Base-by-base conservation (phyloP, 306 rosid genomes). In the Dryas alaskensis region DNA sequence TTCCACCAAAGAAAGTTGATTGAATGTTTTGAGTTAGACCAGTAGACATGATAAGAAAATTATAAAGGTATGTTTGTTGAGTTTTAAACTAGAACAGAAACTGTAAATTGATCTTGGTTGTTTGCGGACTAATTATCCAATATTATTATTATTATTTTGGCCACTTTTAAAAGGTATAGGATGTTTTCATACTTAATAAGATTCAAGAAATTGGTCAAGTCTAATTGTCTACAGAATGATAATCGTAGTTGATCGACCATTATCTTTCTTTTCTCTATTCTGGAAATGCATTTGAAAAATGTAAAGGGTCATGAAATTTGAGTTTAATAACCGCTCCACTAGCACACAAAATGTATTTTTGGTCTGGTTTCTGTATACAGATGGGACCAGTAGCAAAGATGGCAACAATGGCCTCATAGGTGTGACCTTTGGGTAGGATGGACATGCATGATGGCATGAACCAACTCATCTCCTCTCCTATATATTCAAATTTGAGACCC, bases 401-500 rank as follows among this genome's bases (percentile, higher is more conserved):
- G 49, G 69, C 25, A 72, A 17, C 1, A 67, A 67, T 53, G 72
- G 88, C 86, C 76, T 72, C 64, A 59, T 2, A 27, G 69, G 82
- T 79, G 87, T 85, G 88, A 89, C 31, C 46, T 45, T 39, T 42
- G 47, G 91, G 85, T 88, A 84, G 87, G 88, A 79, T 39, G 86
- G 47, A 42, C 52, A 58, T 77, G 69, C 51, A 65, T 65, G 51
- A 67, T 79, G 73, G 83, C 87, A 77, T 65, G 72, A 68, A 9
- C 5, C 37, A 31, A 31, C 37, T 10, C 73, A 60, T 72, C 43
- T 17, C 31, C 27, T 46, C 7, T 22, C 67, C 62, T 79, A 82
- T 89, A 90, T 79, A 79, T 80, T 27, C 6, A n/a, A 22, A 42
- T 58, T 25, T 7, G 40, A 37, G 43, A 57, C 54, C 10, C 45